Evolutionary conservation across 495 filamentous ascomycete species (phyloP), one percentile per base, ranked within the genome.

Genomic region (Aspergillus steynii): DNA sequence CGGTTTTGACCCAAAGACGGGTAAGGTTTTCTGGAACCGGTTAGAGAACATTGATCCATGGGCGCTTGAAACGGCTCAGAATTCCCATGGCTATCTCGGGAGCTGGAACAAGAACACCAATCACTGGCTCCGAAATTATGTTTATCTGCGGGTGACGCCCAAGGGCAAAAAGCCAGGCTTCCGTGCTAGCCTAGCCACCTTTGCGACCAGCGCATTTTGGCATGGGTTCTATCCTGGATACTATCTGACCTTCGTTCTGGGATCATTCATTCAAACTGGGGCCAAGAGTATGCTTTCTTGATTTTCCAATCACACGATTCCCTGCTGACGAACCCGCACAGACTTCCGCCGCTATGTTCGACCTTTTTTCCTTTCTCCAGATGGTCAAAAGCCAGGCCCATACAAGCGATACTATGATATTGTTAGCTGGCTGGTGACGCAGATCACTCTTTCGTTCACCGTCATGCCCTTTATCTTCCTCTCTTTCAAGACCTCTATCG

Each of bases 61-160:
- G 82, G 82, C 83, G 7, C 85, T 98, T 25, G 95, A 99, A 75
- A 78, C 82, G 0, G 96, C 96, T 1, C 92, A 97, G 74, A 99
- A 98, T 71, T 88, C 90, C 14, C 85, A 92, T 50, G 93, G 83
- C 4, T 98, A 93, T 64, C 81, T 99, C 9, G 94, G 88, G 53
- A 88, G 82, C 69, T 99, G 95, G 95, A 99, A 99, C 75, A 95
- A 96, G 81, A 99, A 99, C 74, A 98, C 95, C 20, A 99, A 97
- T 73, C 86, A 91, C 66, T 99, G 95, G 95, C 77, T 99, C 58
- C 87, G 94, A 42, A 96, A 98, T 71, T 98, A 96, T 69, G 80
- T 99, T 61, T 99, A 98, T 70, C 81, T 99, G 47, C 89, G 95
- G 20, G 96, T 99, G 2, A 99, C 95, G 4, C 95, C 95, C 3